A percentile compares a stretch with the other conserved stretches of the same genome.
These are phyloP conservation scores for Gossypium schwendimanii DNA, from an alignment of 441 rosid species.

Conservation along the genomic window DNA sequence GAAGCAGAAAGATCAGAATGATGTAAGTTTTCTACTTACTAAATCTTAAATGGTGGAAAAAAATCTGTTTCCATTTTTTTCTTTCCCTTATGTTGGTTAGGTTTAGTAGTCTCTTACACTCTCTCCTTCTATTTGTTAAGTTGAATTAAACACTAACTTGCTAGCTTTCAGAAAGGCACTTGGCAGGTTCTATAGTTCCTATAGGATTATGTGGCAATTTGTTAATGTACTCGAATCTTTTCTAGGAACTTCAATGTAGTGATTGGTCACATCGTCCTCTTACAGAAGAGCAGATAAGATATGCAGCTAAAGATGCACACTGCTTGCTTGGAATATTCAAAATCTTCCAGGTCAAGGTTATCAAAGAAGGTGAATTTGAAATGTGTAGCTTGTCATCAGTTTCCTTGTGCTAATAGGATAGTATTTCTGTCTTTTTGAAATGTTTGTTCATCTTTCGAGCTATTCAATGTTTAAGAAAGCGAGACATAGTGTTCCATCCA, in stretches of 20 bases:
- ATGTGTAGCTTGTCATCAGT: neutral
- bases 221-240: conserved; percentile 18
- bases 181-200: conserved; percentile 8
- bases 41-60: neutral
- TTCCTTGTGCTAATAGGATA: neutral
- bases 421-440: neutral
- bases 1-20: neutral
- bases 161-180: neutral
- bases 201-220: conserved; percentile 8
- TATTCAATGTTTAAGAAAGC: neutral
- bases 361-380: conserved; percentile 35
- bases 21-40: neutral
- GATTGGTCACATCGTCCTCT: conserved; percentile 94
- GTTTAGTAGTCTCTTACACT: neutral
- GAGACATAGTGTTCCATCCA: neutral
- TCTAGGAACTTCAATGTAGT: conserved; percentile 96
- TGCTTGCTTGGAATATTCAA: conserved; percentile 72
- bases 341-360: conserved; percentile 40
- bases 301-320: conserved; percentile 83
- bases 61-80: neutral
- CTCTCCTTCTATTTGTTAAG: neutral
- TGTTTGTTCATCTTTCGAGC: neutral
- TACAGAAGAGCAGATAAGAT: conserved; percentile 75
- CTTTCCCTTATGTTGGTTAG: neutral
- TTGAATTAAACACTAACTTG: neutral